phyloP scores from a whole-genome alignment of 208 protist genomes.

The Crithidia bombi region DNA sequence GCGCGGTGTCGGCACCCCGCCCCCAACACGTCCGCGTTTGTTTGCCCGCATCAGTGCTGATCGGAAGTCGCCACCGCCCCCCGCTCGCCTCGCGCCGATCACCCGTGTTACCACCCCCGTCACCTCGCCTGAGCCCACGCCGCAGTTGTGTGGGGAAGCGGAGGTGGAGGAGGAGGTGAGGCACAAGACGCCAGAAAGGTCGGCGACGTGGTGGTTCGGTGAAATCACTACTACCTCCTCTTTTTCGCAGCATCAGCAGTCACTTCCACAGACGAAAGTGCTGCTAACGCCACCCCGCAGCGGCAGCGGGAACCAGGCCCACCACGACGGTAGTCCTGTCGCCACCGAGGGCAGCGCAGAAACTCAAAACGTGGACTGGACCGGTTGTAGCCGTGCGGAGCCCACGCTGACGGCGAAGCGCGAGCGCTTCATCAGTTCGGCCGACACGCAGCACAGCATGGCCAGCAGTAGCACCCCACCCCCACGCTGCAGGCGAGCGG shows the following conservation, averaged over 20 bases:
- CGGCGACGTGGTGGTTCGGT: no score
- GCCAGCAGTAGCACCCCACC: slow-evolving; percentile 22
- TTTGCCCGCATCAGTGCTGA: slow-evolving; percentile 14
- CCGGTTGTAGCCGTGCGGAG: slow-evolving; percentile 5
- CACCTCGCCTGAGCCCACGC: not conserved
- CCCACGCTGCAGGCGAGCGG: slow-evolving; percentile 14
- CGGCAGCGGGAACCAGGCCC: not conserved
- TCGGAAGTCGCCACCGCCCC: slow-evolving; percentile 22
- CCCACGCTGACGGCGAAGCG: slow-evolving; percentile 23
- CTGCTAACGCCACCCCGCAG: slow-evolving; percentile 7
- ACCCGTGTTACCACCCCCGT: not conserved
- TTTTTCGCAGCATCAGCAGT: not conserved
- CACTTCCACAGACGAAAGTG: not conserved
- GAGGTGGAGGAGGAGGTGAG: not conserved
- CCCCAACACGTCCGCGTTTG: slow-evolving; percentile 26
- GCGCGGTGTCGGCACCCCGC: slow-evolving; percentile 8
- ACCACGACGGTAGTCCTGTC: not conserved
- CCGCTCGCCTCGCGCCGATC: slow-evolving; percentile 30
- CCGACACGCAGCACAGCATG: slow-evolving; percentile 34
- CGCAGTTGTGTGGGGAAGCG: slow-evolving; percentile 1
- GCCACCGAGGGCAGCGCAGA: slow-evolving; percentile 1
- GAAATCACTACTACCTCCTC: no score
- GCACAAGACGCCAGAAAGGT: no score
- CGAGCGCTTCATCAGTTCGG: slow-evolving; percentile 28
- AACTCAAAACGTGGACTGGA: slow-evolving; percentile 1